phyloP scores from a whole-genome alignment of 495 filamentous ascomycete genomes.

The Penicillium egyptiacum region DNA sequence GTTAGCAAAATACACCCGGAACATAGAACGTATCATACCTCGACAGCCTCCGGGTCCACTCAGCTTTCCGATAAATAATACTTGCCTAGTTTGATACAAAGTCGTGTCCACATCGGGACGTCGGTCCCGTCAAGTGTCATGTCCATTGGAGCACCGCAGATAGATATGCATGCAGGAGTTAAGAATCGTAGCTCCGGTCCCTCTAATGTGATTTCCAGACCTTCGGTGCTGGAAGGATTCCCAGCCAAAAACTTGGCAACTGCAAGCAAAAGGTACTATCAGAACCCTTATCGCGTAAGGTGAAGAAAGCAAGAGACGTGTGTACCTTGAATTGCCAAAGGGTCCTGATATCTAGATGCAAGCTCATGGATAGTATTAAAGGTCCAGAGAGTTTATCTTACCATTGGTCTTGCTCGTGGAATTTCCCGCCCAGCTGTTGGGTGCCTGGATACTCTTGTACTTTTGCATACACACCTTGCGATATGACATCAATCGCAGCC shows the following conservation, averaged over 20 bases:
- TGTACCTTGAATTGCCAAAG: conserved; percentile 42
- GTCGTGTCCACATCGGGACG: conserved; percentile 54
- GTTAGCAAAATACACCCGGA: not conserved
- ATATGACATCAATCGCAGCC: conserved; percentile 57
- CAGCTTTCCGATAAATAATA: conserved; percentile 54
- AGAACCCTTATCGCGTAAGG: not conserved
- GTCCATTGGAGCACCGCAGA: conserved; percentile 55
- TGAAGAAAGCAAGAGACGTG: not conserved
- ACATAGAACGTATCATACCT: conserved; percentile 1
- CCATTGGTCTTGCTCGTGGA: conserved; percentile 54
- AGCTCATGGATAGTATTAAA: not conserved
- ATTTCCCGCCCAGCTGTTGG: conserved; percentile 51
- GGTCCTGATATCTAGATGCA: conserved; percentile 32
- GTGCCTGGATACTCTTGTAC: conserved; percentile 60
- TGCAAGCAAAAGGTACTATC: not conserved
- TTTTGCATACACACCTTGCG: conserved; percentile 55
- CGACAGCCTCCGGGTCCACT: conserved; percentile 45
- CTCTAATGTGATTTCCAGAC: conserved; percentile 57
- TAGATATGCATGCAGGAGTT: conserved; percentile 46
- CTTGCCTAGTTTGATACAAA: conserved; percentile 52
- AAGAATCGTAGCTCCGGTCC: conserved; percentile 60
- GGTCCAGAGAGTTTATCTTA: not conserved
- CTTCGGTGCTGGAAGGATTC: conserved; percentile 51
- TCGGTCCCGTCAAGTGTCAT: conserved; percentile 46
- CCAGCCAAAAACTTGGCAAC: conserved; percentile 61